Conservation (phyloP, 1,139 yeast species). For the Debaryomyces nepalensis region DNA sequence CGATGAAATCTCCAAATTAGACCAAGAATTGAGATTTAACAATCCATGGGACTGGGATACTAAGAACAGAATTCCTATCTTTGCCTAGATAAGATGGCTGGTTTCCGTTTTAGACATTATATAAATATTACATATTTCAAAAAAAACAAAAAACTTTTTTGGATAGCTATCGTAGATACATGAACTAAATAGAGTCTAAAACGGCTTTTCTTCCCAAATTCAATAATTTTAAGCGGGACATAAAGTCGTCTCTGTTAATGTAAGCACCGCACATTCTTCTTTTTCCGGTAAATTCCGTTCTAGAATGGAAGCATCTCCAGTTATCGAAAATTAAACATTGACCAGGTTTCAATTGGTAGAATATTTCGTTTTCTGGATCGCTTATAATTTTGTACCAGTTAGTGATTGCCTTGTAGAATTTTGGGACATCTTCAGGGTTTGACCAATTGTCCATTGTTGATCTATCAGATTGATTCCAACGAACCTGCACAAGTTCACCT, state of each 20-base stretch:
- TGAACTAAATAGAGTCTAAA: conserved; percentile 31
- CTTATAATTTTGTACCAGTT: conserved; percentile 62
- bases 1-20: conserved; percentile 56
- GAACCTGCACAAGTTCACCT: conserved; percentile 64
- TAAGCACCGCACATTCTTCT: conserved; percentile 82
- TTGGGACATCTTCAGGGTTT: conserved; percentile 56
- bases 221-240: conserved; percentile 57
- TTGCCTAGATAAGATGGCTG: conserved; percentile 27
- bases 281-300: conserved; percentile 71
- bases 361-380: conserved; percentile 56
- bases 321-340: conserved; percentile 73
- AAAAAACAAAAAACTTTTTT: conserved; percentile 5
- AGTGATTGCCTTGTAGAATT: conserved; percentile 63
- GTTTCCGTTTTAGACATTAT: not conserved
- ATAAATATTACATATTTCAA: conserved; percentile 3
- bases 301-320: conserved; percentile 77
- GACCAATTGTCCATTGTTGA: conserved; percentile 66
- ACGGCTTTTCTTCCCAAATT: conserved; percentile 57
- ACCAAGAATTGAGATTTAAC: conserved; percentile 77
- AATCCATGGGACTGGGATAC: conserved; percentile 87
- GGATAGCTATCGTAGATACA: not conserved
- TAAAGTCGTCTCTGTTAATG: conserved; percentile 70
- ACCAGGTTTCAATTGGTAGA: conserved; percentile 67
- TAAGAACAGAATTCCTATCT: conserved; percentile 57
- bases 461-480: conserved; percentile 80